These are phyloP conservation scores for Friedmanniomyces simplex DNA, from an alignment of 495 filamentous ascomycete species.

Conservation along the genomic window DNA sequence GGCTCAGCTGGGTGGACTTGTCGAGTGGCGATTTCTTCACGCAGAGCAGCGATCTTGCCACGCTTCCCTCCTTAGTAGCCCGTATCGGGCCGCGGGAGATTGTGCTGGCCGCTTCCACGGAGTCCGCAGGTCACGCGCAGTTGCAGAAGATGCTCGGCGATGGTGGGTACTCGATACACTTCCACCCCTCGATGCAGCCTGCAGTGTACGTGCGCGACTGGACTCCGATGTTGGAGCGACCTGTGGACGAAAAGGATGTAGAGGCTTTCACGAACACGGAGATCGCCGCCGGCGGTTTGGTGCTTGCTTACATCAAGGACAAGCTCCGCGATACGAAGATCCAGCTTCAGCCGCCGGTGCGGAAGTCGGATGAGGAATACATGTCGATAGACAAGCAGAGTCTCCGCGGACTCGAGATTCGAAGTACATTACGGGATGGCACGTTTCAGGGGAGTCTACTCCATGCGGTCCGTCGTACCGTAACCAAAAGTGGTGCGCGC, in stretches of 20 bases:
- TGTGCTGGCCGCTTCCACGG: conserved; percentile 47
- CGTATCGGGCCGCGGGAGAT: conserved; percentile 80
- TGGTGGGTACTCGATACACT: conserved; percentile 42
- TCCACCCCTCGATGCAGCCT: conserved; percentile 19
- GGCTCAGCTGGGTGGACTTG: conserved; percentile 87
- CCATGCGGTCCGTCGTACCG: conserved; percentile 76
- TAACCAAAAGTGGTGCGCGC: conserved; percentile 80
- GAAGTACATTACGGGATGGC: conserved; percentile 69
- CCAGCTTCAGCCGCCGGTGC: conserved; percentile 73
- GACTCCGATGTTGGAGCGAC: conserved; percentile 64
- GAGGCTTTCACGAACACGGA: conserved; percentile 43
- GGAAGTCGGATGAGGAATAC: conserved; percentile 57
- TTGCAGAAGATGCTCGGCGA: conserved; percentile 16
- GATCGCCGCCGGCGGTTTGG: conserved; percentile 55
- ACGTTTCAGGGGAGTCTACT: conserved; percentile 69
- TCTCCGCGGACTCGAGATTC: conserved; percentile 80
- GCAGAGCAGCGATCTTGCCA: conserved; percentile 60
- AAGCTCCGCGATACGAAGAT: conserved; percentile 68
- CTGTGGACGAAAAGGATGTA: conserved; percentile 34
- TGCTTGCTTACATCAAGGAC: conserved; percentile 73
- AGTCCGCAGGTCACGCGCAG: conserved; percentile 7
- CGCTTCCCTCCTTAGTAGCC: conserved; percentile 65
- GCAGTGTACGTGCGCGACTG: conserved; percentile 50
- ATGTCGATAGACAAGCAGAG: conserved; percentile 90
- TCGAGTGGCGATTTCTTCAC: conserved; percentile 92